Evolutionary conservation across 2,329 filamentous ascomycete genomes (phyloP).

Genomic region (Colletotrichum magnum): DNA sequence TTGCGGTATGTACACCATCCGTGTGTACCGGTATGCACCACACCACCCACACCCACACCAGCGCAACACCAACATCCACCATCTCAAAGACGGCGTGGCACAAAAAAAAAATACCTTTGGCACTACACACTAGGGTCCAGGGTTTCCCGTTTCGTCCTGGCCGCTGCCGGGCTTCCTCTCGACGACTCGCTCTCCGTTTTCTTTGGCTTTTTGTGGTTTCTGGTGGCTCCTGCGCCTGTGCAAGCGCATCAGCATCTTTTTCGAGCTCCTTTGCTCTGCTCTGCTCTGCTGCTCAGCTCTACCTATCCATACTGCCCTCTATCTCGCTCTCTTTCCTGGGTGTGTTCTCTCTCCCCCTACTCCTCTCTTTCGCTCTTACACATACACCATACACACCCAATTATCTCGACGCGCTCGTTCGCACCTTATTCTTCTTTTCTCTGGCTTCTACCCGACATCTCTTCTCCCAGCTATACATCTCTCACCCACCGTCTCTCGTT

Average conservation of each 20-base stretch:
- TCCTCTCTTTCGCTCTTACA: slow-evolving; percentile 3
- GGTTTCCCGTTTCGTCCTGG: slow-evolving; percentile 38
- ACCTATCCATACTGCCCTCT: slow-evolving; percentile 1
- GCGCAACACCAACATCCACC: slow-evolving; percentile 24
- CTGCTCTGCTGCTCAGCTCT: background rate
- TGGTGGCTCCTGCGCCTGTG: slow-evolving; percentile 30
- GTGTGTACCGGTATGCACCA: too few species aligned
- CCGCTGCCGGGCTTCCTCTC: slow-evolving; percentile 28
- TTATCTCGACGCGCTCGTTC: slow-evolving; percentile 1
- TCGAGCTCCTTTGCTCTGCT: slow-evolving; percentile 13
- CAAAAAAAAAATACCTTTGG: slow-evolving; percentile 32
- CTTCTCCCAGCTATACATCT: background rate
- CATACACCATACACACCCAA: background rate
- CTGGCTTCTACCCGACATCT: background rate
- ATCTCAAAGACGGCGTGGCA: slow-evolving; percentile 33
- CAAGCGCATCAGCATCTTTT: slow-evolving; percentile 29
- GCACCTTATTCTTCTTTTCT: slow-evolving; percentile 14
- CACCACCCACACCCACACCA: background rate
- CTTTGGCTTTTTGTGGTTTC: slow-evolving; percentile 34
- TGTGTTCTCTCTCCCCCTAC: slow-evolving; percentile 1
- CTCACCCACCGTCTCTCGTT: slow-evolving; percentile 11
- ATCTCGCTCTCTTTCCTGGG: background rate
- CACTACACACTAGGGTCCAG: slow-evolving; percentile 35
- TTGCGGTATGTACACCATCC: too few species aligned
- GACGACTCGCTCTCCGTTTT: slow-evolving; percentile 28